Evolutionary conservation across 768 basidiomycete genomes (phyloP).

Genomic region (Pleurotus citrinopileatus): DNA sequence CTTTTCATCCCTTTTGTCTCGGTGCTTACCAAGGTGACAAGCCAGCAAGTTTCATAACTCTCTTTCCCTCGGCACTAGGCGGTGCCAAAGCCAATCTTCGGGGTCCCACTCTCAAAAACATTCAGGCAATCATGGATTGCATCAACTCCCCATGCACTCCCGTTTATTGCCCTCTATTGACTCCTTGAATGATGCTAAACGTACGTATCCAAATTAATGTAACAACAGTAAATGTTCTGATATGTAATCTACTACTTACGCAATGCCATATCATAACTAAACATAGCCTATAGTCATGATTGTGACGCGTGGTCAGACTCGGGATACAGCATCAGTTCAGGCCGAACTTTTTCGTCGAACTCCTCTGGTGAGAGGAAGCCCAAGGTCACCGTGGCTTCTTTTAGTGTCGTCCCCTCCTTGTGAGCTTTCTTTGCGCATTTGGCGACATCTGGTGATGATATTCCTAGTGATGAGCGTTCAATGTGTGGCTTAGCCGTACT

Average conservation of each 20-base stretch:
- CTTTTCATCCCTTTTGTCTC: slow-evolving; percentile 12
- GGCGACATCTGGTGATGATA: slow-evolving; percentile 72
- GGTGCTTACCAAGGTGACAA: slow-evolving; percentile 11
- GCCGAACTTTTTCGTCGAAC: slow-evolving; percentile 92
- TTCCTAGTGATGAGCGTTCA: slow-evolving; percentile 12
- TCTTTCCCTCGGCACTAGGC: slow-evolving; percentile 8
- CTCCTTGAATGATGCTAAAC: not conserved
- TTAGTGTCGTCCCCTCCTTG: slow-evolving; percentile 94
- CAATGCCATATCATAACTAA: no score
- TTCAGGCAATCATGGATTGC: slow-evolving; percentile 2
- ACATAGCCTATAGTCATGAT: no score
- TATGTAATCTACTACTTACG: no score
- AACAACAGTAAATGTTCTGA: no score
- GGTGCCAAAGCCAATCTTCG: slow-evolving; percentile 7
- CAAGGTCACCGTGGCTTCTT: slow-evolving; percentile 88
- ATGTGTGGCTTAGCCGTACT: slow-evolving; percentile 1
- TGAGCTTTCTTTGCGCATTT: slow-evolving; percentile 99
- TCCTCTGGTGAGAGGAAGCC: slow-evolving; percentile 86
- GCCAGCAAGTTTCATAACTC: slow-evolving; percentile 7
- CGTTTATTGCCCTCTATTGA: not conserved
- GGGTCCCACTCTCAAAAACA: slow-evolving; percentile 6
- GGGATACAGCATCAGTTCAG: slow-evolving; percentile 87
- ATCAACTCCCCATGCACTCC: not conserved
- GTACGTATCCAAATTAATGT: not conserved
- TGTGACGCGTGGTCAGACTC: slow-evolving; percentile 19